Evolutionary conservation across 345 rosid genomes (phyloP).

Genomic region (Garcia nutans): DNA sequence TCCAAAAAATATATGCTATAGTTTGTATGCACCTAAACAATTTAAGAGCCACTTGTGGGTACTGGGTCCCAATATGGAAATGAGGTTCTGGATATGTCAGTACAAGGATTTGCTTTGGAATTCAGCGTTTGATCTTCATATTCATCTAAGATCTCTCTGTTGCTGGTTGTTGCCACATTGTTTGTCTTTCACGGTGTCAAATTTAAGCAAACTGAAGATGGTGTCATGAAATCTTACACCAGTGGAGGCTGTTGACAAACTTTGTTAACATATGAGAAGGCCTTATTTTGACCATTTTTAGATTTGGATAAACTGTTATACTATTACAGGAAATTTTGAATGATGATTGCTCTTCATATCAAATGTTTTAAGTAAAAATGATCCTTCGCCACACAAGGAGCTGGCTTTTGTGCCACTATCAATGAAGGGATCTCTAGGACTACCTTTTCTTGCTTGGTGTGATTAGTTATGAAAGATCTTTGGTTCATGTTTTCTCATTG

Average conservation of each 20-base stretch:
- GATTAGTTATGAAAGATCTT: background rate
- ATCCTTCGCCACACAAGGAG: background rate
- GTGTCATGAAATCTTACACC: background rate
- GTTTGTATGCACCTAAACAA: background rate
- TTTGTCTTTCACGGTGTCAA: too few species aligned
- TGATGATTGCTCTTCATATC: background rate
- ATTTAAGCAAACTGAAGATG: background rate
- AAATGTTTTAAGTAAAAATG: background rate
- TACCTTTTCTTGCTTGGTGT: background rate
- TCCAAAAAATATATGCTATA: background rate
- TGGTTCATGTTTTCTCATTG: background rate
- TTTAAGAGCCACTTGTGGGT: slow-evolving; percentile 4
- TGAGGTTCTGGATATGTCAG: background rate
- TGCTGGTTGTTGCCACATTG: too few species aligned
- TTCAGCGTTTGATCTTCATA: background rate
- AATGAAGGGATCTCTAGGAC: background rate
- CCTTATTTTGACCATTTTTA: background rate
- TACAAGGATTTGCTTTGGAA: background rate
- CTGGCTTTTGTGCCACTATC: background rate
- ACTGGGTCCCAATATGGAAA: background rate
- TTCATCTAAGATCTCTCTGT: background rate
- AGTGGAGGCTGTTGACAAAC: background rate
- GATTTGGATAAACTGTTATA: background rate
- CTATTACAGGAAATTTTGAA: background rate
- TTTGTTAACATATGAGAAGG: background rate